Base-by-base conservation (phyloP, 805 yeast species). In the Metschnikowia cubensis region DNA sequence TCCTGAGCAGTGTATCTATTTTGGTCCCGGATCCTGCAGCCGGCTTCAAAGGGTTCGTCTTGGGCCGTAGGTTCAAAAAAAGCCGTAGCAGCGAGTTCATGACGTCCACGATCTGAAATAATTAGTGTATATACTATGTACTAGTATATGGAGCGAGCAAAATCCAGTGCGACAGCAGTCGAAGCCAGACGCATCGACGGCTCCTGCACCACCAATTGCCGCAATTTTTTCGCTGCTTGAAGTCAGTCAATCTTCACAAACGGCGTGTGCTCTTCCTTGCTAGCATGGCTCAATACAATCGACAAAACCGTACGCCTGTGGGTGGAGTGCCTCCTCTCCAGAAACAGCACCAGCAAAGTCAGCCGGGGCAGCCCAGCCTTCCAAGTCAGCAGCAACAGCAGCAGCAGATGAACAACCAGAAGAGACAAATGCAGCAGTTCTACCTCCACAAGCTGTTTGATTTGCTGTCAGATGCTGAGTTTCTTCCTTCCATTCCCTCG, bases 361-460 rank as follows among this genome's bases (percentile, higher is more conserved):
- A 14, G 37, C 45, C 17, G 43, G 31, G 49, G 31, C 48, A 20
- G 44, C 49, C 10, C 3, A 35, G 6, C n/a, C 31, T 7, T 37
- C 45, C 22, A 4, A 22, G 18, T 6, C 45, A 51, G 47, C 48
- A 51, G 47, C 60, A 57, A 35, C 53, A 50, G 49, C 55, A 46
- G 29, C 53, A 50, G 49, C 55, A 46, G 29, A 45, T 25, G 49
- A 74, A 69, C n/a, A 75, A 76, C 55, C 58, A 56, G 49, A 54
- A 55, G 43, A 45, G 61, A 22, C 58, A 52, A 32, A 51, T 56
- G 52, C 61, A 58, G 37, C 61, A 58, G 51, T 74, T 82, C 59
- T 79, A 83, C 56, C 76, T 83, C 36, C 81, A 83, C 59, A 79
- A 86, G 57, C 83, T 89, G 35, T 84, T 86, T 63, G 90, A 84